Conservation (phyloP, 108 stramenopile genomes). For the Skeletonema marinoi region DNA sequence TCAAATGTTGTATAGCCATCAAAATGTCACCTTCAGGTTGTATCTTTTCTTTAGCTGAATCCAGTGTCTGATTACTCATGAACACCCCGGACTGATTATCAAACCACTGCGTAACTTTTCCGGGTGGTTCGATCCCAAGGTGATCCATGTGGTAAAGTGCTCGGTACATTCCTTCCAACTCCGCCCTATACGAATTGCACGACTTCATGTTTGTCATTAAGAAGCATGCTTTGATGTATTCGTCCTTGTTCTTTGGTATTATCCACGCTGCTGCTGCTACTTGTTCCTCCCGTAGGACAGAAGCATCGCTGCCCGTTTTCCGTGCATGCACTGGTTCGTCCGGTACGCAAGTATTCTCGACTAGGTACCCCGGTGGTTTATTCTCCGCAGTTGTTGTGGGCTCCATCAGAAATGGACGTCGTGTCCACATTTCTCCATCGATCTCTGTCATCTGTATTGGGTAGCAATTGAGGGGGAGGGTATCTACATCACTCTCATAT, state of each 20-base stretch:
- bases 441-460: too few relatives aligned
- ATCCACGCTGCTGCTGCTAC: constrained; percentile 20
- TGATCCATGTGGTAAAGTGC: constrained; percentile 8
- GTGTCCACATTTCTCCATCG: too few relatives aligned
- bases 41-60: neutral
- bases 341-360: too few relatives aligned
- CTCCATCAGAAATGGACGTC: too few relatives aligned
- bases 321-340: too few relatives aligned
- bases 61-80: neutral
- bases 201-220: neutral
- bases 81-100: constrained; percentile 1
- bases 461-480: too few relatives aligned
- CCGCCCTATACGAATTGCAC: neutral
- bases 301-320: constrained; percentile 8
- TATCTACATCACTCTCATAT: too few relatives aligned
- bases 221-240: neutral
- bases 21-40: neutral
- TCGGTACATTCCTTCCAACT: neutral
- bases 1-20: constrained; percentile 6
- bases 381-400: too few relatives aligned
- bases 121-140: neutral
- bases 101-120: constrained; percentile 1
- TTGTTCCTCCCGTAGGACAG: neutral
- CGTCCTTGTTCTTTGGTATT: neutral
- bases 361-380: too few relatives aligned